Evolutionary conservation across 768 basidiomycete species (phyloP).

Genomic region (Naganishia onofrii): DNA sequence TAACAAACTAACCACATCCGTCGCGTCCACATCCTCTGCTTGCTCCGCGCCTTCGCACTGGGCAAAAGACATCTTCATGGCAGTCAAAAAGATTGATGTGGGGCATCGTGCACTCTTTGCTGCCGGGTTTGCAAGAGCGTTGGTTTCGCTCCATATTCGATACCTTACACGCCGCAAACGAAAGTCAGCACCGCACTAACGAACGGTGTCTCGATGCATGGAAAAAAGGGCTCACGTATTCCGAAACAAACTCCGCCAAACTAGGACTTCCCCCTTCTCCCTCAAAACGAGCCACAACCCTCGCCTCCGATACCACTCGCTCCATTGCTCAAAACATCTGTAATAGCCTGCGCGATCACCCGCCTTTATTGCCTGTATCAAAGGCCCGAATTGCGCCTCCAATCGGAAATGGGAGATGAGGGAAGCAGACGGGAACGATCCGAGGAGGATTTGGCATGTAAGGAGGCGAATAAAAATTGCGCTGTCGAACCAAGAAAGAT

Average conservation of each 20-base stretch:
- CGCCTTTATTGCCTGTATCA: slow-evolving; percentile 28
- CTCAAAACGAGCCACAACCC: slow-evolving; percentile 32
- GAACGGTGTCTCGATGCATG: too few relatives aligned
- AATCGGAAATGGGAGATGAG: slow-evolving; percentile 30
- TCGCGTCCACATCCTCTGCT: slow-evolving; percentile 24
- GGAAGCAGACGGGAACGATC: slow-evolving; percentile 12
- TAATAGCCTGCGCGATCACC: slow-evolving; percentile 32
- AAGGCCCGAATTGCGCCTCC: slow-evolving; percentile 31
- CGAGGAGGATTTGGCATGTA: slow-evolving; percentile 34
- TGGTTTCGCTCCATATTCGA: slow-evolving; percentile 19
- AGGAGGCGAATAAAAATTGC: slow-evolving; percentile 33
- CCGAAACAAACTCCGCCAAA: slow-evolving; percentile 33
- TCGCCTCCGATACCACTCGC: slow-evolving; percentile 29
- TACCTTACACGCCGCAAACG: not conserved
- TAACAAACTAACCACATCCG: slow-evolving; percentile 31
- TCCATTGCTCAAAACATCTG: slow-evolving; percentile 28
- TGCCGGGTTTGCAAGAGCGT: slow-evolving; percentile 11
- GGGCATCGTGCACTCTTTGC: slow-evolving; percentile 25
- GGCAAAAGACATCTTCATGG: slow-evolving; percentile 12
- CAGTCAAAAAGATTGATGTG: slow-evolving; percentile 23
- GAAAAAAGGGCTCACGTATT: slow-evolving; percentile 26
- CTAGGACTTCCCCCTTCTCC: slow-evolving; percentile 33
- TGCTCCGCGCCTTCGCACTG: slow-evolving; percentile 23
- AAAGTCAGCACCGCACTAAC: not conserved
- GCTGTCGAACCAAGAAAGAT: too few relatives aligned